These are phyloP conservation scores for Acer yangbiense DNA, from an alignment of 345 rosid genomes.

Conservation along the genomic window DNA sequence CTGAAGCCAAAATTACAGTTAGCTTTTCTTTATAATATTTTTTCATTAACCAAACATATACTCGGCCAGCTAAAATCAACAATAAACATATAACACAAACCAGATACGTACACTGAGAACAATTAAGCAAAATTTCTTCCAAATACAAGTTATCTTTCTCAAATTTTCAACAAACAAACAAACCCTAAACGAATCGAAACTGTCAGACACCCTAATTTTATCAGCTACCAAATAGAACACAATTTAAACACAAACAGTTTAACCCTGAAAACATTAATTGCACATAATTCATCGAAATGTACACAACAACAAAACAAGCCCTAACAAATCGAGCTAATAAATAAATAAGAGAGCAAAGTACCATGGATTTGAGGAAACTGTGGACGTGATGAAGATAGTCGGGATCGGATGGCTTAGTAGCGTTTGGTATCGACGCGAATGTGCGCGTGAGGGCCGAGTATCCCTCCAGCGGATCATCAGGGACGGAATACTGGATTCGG, in stretches of 20 bases:
- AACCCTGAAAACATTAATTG: neutral
- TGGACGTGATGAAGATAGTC: conserved; percentile 48
- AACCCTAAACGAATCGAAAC: neutral
- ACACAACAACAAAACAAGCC: neutral
- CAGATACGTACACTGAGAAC: neutral
- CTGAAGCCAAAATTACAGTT: neutral
- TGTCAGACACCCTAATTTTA: no score
- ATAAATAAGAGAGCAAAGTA: conserved; percentile 9
- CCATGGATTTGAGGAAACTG: conserved; percentile 64
- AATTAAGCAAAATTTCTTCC: neutral
- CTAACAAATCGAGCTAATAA: neutral
- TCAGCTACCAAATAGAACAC: no score
- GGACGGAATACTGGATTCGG: conserved; percentile 9
- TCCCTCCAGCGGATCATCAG: conserved; percentile 54
- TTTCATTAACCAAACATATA: conserved; percentile 5
- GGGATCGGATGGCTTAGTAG: conserved; percentile 36
- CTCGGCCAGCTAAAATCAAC: neutral
- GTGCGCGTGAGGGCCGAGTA: conserved; percentile 63
- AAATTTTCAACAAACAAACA: neutral
- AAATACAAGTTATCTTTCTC: neutral
- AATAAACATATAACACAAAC: neutral
- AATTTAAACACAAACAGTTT: neutral
- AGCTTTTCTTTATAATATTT: neutral
- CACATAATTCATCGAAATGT: neutral
- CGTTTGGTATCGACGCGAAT: conserved; percentile 42